Evolutionary conservation across 805 yeast species (phyloP).

Genomic region (Ogataea allantospora): DNA sequence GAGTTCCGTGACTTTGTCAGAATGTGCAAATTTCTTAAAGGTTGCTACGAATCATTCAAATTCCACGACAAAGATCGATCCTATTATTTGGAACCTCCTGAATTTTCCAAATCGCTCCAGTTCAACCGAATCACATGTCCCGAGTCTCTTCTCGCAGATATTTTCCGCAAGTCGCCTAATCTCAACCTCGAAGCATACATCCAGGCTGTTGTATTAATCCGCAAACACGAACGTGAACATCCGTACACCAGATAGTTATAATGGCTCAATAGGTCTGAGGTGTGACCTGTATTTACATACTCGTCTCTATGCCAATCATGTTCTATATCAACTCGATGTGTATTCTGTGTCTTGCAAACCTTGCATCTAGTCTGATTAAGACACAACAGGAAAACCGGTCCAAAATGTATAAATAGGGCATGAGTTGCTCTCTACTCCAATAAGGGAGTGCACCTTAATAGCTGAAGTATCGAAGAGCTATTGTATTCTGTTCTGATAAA

Average conservation of each 20-base stretch:
- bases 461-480: no score
- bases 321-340: no score
- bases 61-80: slow-evolving; percentile 30
- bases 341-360: no score
- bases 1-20: slow-evolving; percentile 30
- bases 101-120: slow-evolving; percentile 28
- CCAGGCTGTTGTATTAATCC: slow-evolving; percentile 27
- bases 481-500: no score
- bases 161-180: slow-evolving; percentile 21
- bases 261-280: no score
- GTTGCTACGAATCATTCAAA: slow-evolving; percentile 31
- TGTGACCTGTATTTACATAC: no score
- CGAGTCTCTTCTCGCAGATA: slow-evolving; percentile 17
- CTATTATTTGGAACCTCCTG: slow-evolving; percentile 27
- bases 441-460: no score
- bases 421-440: no score
- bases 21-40: slow-evolving; percentile 31
- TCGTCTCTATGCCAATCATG: no score
- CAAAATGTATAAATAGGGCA: no score
- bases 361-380: no score
- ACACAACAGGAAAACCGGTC: no score
- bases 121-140: slow-evolving; percentile 27
- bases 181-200: slow-evolving; percentile 30
- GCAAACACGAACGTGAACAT: slow-evolving; percentile 21
- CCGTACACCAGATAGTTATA: slow-evolving; percentile 9